A percentile compares a stretch with the other conserved stretches of the same genome.
phyloP scores from a whole-genome alignment of 2,329 filamentous ascomycete species.

The Colletotrichum sp. region DNA sequence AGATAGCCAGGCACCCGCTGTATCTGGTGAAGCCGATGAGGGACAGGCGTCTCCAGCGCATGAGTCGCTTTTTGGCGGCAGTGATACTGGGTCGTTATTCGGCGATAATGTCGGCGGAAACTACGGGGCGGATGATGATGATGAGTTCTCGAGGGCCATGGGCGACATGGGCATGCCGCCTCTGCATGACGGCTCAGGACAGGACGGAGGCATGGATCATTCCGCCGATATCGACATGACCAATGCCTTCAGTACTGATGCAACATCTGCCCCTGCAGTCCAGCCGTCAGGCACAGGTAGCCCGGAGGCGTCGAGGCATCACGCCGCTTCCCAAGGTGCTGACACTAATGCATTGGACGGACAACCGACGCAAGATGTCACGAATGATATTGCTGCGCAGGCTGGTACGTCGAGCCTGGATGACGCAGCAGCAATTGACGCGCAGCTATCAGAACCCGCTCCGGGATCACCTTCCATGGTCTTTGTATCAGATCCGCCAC shows the following conservation, averaged over 20 bases:
- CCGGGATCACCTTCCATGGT: slow-evolving; percentile 39
- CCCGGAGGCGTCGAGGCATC: slow-evolving; percentile 5
- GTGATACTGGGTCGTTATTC: slow-evolving; percentile 83
- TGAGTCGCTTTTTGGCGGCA: slow-evolving; percentile 82
- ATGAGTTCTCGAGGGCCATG: slow-evolving; percentile 81
- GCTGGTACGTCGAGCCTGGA: background rate
- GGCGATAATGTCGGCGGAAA: slow-evolving; percentile 70
- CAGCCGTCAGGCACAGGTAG: slow-evolving; percentile 24
- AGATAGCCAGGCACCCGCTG: slow-evolving; percentile 22
- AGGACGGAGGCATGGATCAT: slow-evolving; percentile 41
- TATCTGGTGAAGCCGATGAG: slow-evolving; percentile 55
- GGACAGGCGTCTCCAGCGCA: slow-evolving; percentile 73
- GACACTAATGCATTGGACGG: background rate
- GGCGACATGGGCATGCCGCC: slow-evolving; percentile 47
- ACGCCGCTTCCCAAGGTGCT: background rate
- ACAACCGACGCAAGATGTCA: background rate
- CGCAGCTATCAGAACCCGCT: slow-evolving; percentile 12
- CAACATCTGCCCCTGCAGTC: slow-evolving; percentile 29
- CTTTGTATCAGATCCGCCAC: slow-evolving; percentile 40
- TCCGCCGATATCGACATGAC: slow-evolving; percentile 49
- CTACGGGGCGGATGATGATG: slow-evolving; percentile 75
- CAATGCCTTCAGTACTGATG: slow-evolving; percentile 31
- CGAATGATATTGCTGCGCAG: background rate
- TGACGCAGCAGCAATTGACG: background rate
- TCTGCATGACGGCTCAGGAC: slow-evolving; percentile 40